Conservation (phyloP, 768 basidiomycete genomes). For the Tricholomella constricta region DNA sequence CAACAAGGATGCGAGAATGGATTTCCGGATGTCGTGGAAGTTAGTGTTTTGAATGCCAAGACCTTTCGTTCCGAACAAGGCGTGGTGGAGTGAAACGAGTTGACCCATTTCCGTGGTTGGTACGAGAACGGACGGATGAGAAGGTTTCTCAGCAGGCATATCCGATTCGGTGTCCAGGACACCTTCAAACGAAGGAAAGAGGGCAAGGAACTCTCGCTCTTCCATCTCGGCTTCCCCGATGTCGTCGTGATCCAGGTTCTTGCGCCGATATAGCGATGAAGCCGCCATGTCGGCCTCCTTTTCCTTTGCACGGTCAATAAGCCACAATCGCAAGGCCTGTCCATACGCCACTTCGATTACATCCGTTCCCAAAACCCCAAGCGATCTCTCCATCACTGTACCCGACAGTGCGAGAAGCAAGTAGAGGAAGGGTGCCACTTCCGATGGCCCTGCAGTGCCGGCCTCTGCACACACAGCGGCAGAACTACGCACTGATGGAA, state of each 20-base stretch:
- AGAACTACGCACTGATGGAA: constrained; percentile 54
- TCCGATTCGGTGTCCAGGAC: constrained; percentile 37
- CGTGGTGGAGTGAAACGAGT: constrained; percentile 51
- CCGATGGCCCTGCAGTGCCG: constrained; percentile 26
- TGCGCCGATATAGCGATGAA: constrained; percentile 76
- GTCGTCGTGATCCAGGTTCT: constrained; percentile 51
- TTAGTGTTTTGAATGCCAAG: constrained; percentile 1
- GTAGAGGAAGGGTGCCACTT: constrained; percentile 38
- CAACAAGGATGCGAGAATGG: constrained; percentile 35
- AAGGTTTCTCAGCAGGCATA: constrained; percentile 11
- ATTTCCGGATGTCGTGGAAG: constrained; percentile 37
- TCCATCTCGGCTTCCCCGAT: constrained; percentile 75
- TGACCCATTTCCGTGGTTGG: constrained; percentile 34
- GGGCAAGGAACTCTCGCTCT: constrained; percentile 75
- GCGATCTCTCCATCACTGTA: constrained; percentile 42
- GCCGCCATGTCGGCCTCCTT: constrained; percentile 63
- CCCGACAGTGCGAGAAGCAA: constrained; percentile 53
- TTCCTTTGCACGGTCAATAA: constrained; percentile 72
- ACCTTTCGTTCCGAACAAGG: constrained; percentile 32
- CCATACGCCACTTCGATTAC: constrained; percentile 59
- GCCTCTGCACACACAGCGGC: constrained; percentile 31
- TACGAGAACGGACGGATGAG: constrained; percentile 27
- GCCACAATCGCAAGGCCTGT: constrained; percentile 79
- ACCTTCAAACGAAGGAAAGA: constrained; percentile 88
- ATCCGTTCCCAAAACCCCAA: constrained; percentile 38